These are phyloP conservation scores for Mycocentrospora acerina DNA, from an alignment of 2,329 filamentous ascomycete species.

Conservation along the genomic window DNA sequence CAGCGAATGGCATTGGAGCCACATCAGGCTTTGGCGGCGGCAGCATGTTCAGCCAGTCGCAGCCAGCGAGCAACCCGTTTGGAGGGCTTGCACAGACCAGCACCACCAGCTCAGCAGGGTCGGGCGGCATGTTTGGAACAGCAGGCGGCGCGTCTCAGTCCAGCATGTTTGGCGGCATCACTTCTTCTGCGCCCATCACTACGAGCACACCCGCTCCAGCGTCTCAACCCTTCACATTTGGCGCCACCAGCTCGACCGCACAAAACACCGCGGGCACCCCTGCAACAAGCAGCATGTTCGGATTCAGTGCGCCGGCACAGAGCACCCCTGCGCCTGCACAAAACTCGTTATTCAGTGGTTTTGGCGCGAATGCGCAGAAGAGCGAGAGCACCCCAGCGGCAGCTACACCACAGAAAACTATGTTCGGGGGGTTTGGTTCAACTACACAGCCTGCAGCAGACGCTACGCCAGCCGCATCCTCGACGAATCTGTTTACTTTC, in stretches of 20 bases:
- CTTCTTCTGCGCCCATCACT: slow-evolving; percentile 12
- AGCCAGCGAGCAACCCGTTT: slow-evolving; percentile 22
- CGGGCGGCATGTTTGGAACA: slow-evolving; percentile 18
- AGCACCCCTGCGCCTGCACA: slow-evolving; percentile 11
- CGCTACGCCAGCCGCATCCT: slow-evolving; percentile 12
- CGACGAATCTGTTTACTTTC: slow-evolving; percentile 17
- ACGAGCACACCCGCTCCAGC: slow-evolving; percentile 16
- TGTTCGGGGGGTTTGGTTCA: slow-evolving; percentile 15
- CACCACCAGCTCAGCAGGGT: slow-evolving; percentile 11
- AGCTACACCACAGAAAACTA: slow-evolving; percentile 8
- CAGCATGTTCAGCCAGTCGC: slow-evolving; percentile 20
- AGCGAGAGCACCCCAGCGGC: slow-evolving; percentile 7
- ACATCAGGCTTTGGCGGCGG: slow-evolving; percentile 18
- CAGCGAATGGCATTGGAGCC: slow-evolving; percentile 23
- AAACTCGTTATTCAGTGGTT: slow-evolving; percentile 17
- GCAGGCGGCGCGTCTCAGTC: slow-evolving; percentile 13
- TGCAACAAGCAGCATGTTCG: slow-evolving; percentile 16
- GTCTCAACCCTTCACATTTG: slow-evolving; percentile 19
- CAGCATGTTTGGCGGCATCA: slow-evolving; percentile 10
- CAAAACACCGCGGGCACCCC: slow-evolving; percentile 13
- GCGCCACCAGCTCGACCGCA: slow-evolving; percentile 14
- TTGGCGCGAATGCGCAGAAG: slow-evolving; percentile 18
- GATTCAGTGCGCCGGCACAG: slow-evolving; percentile 14
- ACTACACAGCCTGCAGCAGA: slow-evolving; percentile 12
- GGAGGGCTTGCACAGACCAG: slow-evolving; percentile 20